Base-by-base conservation (phyloP, 495 filamentous ascomycete genomes). In the Cercophora newfieldiana region DNA sequence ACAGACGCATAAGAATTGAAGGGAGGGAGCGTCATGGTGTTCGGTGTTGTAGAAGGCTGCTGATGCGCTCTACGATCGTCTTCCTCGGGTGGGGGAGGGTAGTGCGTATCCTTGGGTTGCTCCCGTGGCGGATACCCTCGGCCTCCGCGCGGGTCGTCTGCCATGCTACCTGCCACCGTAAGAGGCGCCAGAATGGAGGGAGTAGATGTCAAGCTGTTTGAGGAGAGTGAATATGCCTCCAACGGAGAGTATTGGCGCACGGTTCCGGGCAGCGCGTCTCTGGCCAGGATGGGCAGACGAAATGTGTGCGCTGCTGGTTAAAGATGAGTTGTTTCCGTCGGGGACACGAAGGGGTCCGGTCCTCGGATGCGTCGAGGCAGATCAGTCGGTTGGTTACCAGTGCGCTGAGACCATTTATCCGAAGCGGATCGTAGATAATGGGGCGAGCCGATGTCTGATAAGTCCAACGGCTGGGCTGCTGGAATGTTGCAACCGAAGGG, bases 71-170 rank as follows among this genome's bases (percentile, higher is more conserved):
- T 79, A 61, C 81, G 78, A 57, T 84, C 82, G 22, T 74, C 75
- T 8, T 83, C 82, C 19, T 75, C 78, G 8, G 81, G 75, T 60
- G 80, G 75, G 30, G 81, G 79, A n/a, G 79, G 79, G 69, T 85
- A 83, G 58, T 80, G 76, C 47, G 79, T 76, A 25, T 80, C 78
- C 48, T 78, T 73, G 63, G 63, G 63, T 33, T 72, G 68, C 55
- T 79, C 75, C 68, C 76, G 77, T 63, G 74, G 69, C 18, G 71
- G 73, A 59, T 79, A 75, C 69, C 70, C 77, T 74, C 72, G 59
- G 16, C 68, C 68, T 74, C 74, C 69, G 61, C 68, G 71, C 65
- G 69, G 77, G 49, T 80, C 76, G 73, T 80, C 78, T 71, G 77
- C 77, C 79, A 82, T 82, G 63, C 71, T 80, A 69, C 67, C 64